Evolutionary conservation across 441 rosid genomes (phyloP).

Genomic region (Bocquillonia castaneifolia): DNA sequence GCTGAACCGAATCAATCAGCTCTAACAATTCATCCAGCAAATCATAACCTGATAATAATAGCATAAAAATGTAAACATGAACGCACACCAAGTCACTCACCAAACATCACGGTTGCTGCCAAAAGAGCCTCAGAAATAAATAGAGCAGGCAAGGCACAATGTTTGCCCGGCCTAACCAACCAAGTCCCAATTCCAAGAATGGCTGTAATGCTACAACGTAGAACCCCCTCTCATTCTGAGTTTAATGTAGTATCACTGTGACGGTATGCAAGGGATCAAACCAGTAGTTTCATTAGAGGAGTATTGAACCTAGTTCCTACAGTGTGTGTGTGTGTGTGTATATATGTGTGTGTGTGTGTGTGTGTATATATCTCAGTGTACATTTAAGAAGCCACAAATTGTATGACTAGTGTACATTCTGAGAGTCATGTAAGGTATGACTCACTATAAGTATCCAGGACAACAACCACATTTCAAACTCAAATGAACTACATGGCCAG

Average conservation of each 20-base stretch:
- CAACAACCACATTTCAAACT: background rate
- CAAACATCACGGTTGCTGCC: too few relatives aligned
- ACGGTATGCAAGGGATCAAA: background rate
- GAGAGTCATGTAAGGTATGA: background rate
- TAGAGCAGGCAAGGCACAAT: background rate
- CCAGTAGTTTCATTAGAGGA: background rate
- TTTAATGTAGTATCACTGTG: background rate
- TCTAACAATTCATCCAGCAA: background rate
- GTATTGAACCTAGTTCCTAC: background rate
- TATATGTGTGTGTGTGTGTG: too few relatives aligned
- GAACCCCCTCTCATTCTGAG: background rate
- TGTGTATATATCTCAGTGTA: background rate
- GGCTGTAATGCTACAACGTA: background rate
- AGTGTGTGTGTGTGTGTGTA: too few relatives aligned
- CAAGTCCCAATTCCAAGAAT: background rate
- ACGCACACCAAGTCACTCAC: too few relatives aligned
- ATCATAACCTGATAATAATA: too few relatives aligned
- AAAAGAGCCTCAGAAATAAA: background rate
- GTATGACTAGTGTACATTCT: background rate
- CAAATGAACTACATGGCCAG: slow-evolving; percentile 3
- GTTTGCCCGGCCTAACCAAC: slow-evolving; percentile 5
- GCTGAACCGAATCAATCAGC: background rate
- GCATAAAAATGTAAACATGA: too few relatives aligned
- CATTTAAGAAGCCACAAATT: background rate
- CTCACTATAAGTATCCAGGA: background rate